Evolutionary conservation across 192 early-diverging fungal species (phyloP), one percentile per base, ranked within the genome.

Genomic region (Coemansia sp.): DNA sequence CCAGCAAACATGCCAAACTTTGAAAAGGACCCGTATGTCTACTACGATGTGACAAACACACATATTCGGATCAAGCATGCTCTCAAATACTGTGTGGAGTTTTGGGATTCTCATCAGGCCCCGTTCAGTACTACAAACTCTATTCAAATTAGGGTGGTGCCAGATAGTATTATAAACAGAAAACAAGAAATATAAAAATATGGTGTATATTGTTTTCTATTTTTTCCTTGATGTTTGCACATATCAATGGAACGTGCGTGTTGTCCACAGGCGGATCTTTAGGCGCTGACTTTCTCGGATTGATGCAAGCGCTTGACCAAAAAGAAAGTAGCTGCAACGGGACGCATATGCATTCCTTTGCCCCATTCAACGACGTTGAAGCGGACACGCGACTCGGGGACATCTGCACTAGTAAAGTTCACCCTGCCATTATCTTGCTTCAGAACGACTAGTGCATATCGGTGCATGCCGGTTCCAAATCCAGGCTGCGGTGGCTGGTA

Each of bases 301-400:
- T 55, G 29, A 19, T 49, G 58, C 10, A 52, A 52, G 47, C 57
- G 49, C 52, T 65, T 53, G 23, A 54, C 62, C 10, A 53, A 39
- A 19, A 72, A 72, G 27, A 53, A 65, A 17, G 39, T 64, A 9
- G 69, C 57, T 9, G 58, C 62, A 0, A 72, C 62, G 0, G 58
- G 69, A 15, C 32, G 54, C 61, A 72, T 72, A 9, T 53, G n/a
- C 45, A 26, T 28, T 48, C 37, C 14, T 3, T 46, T 43, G 8
- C 48, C 61, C 62, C 62, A 72, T 5, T 72, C 42, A 9, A 53
- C 28, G 1, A 49, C 15, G 35, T 72, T 53, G 32, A 72, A 72
- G 36, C 58, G 62, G 2, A 61, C 54, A 7, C 61, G 56, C 9
- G 53, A 60, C 14, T 47, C 43, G 1, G 69, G 62, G 0, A 64